Base-by-base conservation (phyloP, 495 filamentous ascomycete genomes). In the Ramalina intermedia region DNA sequence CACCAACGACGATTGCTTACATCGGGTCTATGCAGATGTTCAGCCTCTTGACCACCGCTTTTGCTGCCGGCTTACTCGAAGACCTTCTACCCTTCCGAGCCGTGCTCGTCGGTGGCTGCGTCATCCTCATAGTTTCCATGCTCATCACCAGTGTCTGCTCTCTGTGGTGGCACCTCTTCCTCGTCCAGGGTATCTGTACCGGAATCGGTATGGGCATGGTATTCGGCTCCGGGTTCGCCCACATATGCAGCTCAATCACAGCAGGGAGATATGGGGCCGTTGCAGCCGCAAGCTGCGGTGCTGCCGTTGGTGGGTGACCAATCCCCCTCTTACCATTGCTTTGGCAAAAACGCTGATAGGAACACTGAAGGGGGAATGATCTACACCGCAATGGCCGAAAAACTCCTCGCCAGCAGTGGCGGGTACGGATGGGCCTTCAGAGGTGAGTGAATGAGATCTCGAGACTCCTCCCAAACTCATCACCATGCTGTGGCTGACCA, bases 131-230 rank as follows among this genome's bases (percentile, higher is more conserved):
- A 2, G 57, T 84, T n/a, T 76, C 80, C 41, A 76, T 87, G 45
- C 85, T 91, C 61, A 70, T 76, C 50, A 81, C 82, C 1, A 79
- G 78, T 2, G 61, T 78, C 7, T 77, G 76, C 17, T 80, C 69
- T 2, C 51, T 67, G 38, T 75, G 71, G 47, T 89, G 79, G 76
- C 84, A 90, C 50, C 57, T 94, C 0, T 73, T 95, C 42, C 71
- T 94, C 0, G 72, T 85, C 0, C 88, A 94, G 58, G 88, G 87
- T 0, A 49, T 91, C 9, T 72, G 75, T 4, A 74, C 75, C 41
- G 87, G 87, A 0, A 56, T 90, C 27, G 84, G 81, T 0, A 81
- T 77, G 62, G 86, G 86, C 0, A 65, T 83, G 17, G 68, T 82
- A 39, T 91, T 84, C 55, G 75, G 75, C 49, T 80, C 82, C 1